Conservation (phyloP, 2,329 filamentous ascomycete genomes). For the Blastomyces percursus region DNA sequence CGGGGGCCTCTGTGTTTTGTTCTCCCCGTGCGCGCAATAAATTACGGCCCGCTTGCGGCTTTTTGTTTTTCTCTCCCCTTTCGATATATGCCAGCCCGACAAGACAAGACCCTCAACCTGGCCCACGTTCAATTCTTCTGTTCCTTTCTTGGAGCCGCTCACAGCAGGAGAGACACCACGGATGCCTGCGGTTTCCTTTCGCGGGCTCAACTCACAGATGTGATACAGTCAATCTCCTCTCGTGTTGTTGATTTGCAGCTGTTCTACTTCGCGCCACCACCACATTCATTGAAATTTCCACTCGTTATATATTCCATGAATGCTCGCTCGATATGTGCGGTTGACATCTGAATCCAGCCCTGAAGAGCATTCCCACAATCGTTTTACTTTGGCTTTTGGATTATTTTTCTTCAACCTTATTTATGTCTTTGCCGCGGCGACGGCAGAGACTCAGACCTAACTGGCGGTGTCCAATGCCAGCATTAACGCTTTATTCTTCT, state of each 20-base stretch:
- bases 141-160: background rate
- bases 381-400: background rate
- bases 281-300: constrained; percentile 2
- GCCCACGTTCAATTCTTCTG: background rate
- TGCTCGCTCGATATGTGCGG: background rate
- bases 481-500: background rate
- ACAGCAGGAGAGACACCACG: background rate
- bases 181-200: background rate
- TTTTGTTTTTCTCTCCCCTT: background rate
- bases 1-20: background rate
- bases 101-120: background rate
- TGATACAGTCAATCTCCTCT: background rate
- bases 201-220: background rate
- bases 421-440: background rate
- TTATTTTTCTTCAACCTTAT: background rate
- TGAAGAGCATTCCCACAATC: constrained; percentile 2
- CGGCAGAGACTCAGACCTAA: constrained; percentile 20
- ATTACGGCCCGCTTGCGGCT: background rate
- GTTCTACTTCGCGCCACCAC: background rate
- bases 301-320: background rate
- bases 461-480: constrained; percentile 8
- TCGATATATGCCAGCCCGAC: background rate
- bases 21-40: background rate
- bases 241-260: background rate
- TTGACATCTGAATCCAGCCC: background rate